These are phyloP conservation scores for Mucor piriformis DNA, from an alignment of 371 early-diverging fungal species.

Conservation along the genomic window DNA sequence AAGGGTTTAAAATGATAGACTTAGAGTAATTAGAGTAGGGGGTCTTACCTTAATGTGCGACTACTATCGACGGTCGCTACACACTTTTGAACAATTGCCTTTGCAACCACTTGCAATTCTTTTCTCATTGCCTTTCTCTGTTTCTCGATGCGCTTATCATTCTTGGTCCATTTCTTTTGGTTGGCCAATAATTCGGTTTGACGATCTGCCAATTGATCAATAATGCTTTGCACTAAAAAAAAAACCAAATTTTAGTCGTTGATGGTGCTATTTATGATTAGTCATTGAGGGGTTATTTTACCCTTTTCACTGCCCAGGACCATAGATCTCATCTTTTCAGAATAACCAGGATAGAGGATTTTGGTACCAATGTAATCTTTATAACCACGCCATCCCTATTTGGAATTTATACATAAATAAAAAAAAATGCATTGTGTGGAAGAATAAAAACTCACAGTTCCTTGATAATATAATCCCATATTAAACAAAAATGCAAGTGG, in stretches of 20 bases:
- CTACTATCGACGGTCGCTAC: slow-evolving; percentile 71
- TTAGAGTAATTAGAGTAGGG: too few species aligned
- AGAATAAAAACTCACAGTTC: slow-evolving; percentile 57
- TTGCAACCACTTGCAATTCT: slow-evolving; percentile 61
- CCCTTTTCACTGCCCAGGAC: slow-evolving; percentile 57
- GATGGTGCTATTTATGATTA: too few species aligned
- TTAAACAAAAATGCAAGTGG: slow-evolving; percentile 80
- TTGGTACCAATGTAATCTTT: slow-evolving; percentile 77
- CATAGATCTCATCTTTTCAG: slow-evolving; percentile 59
- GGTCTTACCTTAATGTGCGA: slow-evolving; percentile 65
- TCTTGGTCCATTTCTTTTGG: slow-evolving; percentile 26
- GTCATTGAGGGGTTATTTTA: too few species aligned
- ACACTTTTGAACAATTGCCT: slow-evolving; percentile 68
- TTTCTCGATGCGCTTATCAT: slow-evolving; percentile 25
- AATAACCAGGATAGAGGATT: slow-evolving; percentile 72
- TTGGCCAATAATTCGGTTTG: slow-evolving; percentile 45
- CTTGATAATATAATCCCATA: slow-evolving; percentile 70
- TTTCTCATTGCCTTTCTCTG: slow-evolving; percentile 46
- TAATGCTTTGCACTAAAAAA: slow-evolving; percentile 43
- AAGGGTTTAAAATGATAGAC: too few species aligned
- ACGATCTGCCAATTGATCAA: slow-evolving; percentile 48
- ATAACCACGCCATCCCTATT: slow-evolving; percentile 82
- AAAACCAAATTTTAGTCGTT: neutral
- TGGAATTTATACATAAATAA: neutral
- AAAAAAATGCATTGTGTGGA: neutral